A percentile compares a stretch with the other conserved stretches of the same genome.
Evolutionary conservation across 805 yeast species (phyloP).

Genomic region (Hanseniaspora clermontiae): DNA sequence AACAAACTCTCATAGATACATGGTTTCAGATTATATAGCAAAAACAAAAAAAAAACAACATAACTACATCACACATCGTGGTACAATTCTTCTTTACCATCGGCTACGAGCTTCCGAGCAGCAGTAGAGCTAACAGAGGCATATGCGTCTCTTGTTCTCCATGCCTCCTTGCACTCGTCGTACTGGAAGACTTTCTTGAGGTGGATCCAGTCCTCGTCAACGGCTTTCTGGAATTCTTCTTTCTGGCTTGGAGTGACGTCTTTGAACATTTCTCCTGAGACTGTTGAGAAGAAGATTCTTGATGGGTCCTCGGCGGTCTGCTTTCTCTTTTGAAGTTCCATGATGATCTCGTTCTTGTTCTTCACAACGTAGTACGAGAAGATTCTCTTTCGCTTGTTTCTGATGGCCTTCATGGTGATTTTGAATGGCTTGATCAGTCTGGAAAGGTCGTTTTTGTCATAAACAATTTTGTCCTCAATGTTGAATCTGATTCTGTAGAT

Average conservation of each 20-base stretch:
- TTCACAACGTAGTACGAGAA: not conserved
- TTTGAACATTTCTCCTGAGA: not conserved
- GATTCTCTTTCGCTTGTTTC: not conserved
- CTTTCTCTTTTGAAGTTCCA: not conserved
- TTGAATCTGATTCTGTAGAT: not conserved
- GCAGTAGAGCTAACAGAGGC: not conserved
- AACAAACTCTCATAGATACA: no score
- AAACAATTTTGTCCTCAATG: not conserved
- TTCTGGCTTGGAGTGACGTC: no score
- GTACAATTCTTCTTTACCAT: not conserved
- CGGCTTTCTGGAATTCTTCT: not conserved
- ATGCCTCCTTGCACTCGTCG: not conserved
- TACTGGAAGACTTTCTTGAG: not conserved
- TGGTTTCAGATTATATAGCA: no score
- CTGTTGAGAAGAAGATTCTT: not conserved
- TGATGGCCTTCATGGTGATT: not conserved
- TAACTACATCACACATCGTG: no score
- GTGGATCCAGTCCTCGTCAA: not conserved
- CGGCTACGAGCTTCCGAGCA: not conserved
- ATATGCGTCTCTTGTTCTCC: not conserved
- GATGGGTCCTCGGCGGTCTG: not conserved
- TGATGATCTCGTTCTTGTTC: not conserved
- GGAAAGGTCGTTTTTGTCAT: not conserved
- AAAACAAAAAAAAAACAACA: no score
- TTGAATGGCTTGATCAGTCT: constrained; percentile 1